phyloP scores from a whole-genome alignment of 371 early-diverging fungal species.

The Apophysomyces variabilis region DNA sequence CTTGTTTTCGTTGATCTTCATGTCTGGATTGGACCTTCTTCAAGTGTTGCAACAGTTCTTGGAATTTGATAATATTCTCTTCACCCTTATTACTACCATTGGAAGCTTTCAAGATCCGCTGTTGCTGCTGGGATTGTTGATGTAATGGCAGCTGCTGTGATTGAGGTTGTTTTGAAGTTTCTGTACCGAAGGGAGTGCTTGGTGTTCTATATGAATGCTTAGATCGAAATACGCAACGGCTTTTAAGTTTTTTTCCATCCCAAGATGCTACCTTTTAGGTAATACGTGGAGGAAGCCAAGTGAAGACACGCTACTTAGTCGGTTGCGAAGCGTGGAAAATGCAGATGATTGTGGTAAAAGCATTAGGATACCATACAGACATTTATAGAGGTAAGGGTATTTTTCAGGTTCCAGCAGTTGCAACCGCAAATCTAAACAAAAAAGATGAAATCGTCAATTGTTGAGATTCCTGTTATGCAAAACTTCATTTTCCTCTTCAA shows the following conservation, averaged over 20 bases:
- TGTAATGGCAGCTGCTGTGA: neutral
- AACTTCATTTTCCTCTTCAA: neutral
- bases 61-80: conserved; percentile 41
- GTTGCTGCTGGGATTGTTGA: conserved; percentile 13
- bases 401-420: conserved; percentile 88
- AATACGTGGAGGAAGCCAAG: conserved; percentile 63
- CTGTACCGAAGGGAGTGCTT: neutral
- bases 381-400: conserved; percentile 83
- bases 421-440: conserved; percentile 68
- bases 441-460: too few relatives aligned
- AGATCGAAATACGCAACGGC: too few relatives aligned
- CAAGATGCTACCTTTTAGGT: conserved; percentile 47
- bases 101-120: conserved; percentile 5
- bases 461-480: neutral
- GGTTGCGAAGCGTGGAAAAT: conserved; percentile 88
- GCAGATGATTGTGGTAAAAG: conserved; percentile 91
- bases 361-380: conserved; percentile 92
- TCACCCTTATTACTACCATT: conserved; percentile 13
- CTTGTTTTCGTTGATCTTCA: conserved; percentile 53
- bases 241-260: neutral
- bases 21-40: conserved; percentile 59
- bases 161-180: neutral
- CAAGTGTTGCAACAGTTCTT: conserved; percentile 61
- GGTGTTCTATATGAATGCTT: neutral
- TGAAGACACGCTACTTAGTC: conserved; percentile 76